Evolutionary conservation across 1,284 basidiomycete genomes (phyloP).

Genomic region (Cutaneotrichosporon cutaneum): DNA sequence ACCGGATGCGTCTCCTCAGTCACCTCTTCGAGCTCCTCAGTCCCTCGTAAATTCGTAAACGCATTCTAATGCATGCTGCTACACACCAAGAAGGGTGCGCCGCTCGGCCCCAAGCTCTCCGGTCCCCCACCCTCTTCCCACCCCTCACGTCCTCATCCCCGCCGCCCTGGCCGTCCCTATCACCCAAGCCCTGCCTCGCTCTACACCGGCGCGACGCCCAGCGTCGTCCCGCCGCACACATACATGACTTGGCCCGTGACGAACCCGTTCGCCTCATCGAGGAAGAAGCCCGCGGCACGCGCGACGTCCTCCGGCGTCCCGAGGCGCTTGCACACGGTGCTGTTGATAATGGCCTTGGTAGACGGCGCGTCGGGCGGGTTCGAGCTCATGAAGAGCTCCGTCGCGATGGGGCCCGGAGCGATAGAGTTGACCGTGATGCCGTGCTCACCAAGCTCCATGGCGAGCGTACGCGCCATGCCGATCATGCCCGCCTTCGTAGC

Average conservation of each 20-base stretch:
- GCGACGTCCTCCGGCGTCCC: slow-evolving; percentile 83
- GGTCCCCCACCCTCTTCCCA: no score
- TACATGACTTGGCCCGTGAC: slow-evolving; percentile 22
- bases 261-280: slow-evolving; percentile 53
- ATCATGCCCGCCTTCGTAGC: slow-evolving; percentile 81
- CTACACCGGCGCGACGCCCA: slow-evolving; percentile 19
- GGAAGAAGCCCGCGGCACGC: slow-evolving; percentile 75
- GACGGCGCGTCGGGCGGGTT: slow-evolving; percentile 48
- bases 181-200: no score
- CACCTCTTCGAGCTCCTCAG: background rate
- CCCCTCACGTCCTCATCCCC: background rate
- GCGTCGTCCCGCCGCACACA: slow-evolving; percentile 21
- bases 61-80: background rate
- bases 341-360: slow-evolving; percentile 81
- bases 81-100: background rate
- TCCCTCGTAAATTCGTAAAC: background rate
- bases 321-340: slow-evolving; percentile 89
- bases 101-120: background rate
- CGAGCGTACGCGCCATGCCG: slow-evolving; percentile 62
- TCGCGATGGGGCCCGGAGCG: slow-evolving; percentile 87
- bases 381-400: slow-evolving; percentile 60
- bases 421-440: slow-evolving; percentile 86
- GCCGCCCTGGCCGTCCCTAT: background rate
- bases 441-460: slow-evolving; percentile 69
- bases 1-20: background rate